Percentiles rank a stretch among this genome's conserved stretches.
Evolutionary conservation across 441 rosid genomes (phyloP).

Genomic region (Theobroma grandiflorum): DNA sequence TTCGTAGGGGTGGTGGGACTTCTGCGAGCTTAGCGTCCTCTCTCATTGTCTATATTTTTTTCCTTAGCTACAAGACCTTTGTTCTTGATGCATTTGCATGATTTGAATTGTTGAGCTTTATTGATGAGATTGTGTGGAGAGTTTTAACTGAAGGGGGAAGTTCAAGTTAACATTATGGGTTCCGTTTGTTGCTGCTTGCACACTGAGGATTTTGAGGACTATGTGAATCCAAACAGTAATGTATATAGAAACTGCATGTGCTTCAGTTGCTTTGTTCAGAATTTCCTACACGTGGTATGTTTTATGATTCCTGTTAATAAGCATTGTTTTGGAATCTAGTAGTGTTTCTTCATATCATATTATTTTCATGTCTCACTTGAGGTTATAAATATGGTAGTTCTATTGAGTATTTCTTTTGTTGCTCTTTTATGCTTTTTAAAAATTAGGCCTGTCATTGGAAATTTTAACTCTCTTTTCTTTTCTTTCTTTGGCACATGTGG

Average conservation of each 20-base stretch:
- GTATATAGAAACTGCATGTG: slow-evolving; percentile 80
- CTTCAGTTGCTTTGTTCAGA: slow-evolving; percentile 72
- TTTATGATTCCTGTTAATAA: slow-evolving; percentile 22
- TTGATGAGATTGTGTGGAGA: slow-evolving; percentile 35
- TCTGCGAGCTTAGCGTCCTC: slow-evolving; percentile 80
- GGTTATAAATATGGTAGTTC: neutral
- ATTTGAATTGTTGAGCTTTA: slow-evolving; percentile 21
- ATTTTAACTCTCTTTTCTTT: neutral
- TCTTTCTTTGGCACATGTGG: neutral
- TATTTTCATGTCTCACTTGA: neutral
- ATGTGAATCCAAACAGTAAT: slow-evolving; percentile 72
- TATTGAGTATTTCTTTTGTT: neutral
- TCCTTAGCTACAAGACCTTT: slow-evolving; percentile 23
- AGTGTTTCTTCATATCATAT: neutral
- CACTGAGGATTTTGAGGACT: slow-evolving; percentile 72
- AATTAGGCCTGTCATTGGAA: neutral
- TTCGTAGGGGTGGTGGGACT: slow-evolving; percentile 56
- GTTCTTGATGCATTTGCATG: slow-evolving; percentile 29
- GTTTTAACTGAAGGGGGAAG: slow-evolving; percentile 32
- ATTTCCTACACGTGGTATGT: slow-evolving; percentile 71
- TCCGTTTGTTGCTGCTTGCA: slow-evolving; percentile 88
- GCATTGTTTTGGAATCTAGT: neutral
- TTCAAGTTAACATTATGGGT: slow-evolving; percentile 65
- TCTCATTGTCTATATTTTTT: slow-evolving; percentile 43
- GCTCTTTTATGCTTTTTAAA: slow-evolving; percentile 13